Conservation (phyloP, 1,284 basidiomycete species). For the Trichosporon inkin region DNA sequence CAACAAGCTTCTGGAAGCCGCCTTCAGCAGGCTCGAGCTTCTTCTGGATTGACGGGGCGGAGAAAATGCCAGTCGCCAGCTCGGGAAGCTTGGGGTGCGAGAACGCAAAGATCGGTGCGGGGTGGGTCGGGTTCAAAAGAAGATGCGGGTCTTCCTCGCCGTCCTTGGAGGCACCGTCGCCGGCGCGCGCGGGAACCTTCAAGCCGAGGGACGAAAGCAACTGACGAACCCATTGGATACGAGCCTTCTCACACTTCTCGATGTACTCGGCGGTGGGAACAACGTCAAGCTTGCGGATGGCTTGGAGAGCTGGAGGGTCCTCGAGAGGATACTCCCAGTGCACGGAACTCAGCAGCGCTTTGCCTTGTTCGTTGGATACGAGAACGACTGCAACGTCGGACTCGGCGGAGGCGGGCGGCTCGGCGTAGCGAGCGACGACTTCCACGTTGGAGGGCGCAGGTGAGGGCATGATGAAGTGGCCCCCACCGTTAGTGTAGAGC, state of each 20-base stretch:
- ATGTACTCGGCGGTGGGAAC: constrained; percentile 31
- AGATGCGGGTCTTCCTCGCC: constrained; percentile 38
- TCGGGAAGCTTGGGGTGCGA: constrained; percentile 41
- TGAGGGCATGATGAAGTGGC: constrained; percentile 53
- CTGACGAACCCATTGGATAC: constrained; percentile 45
- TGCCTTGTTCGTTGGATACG: constrained; percentile 58
- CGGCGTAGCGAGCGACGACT: constrained; percentile 51
- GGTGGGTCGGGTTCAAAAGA: constrained; percentile 47
- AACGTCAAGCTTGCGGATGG: constrained; percentile 39
- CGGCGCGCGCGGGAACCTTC: constrained; percentile 24
- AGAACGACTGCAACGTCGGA: constrained; percentile 55
- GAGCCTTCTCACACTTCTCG: constrained; percentile 39
- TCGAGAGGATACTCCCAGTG: constrained; percentile 62
- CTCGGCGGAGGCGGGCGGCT: constrained; percentile 26
- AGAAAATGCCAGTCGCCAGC: constrained; percentile 21
- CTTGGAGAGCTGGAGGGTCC: constrained; percentile 52
- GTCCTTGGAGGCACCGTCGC: not conserved
- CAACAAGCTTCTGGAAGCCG: constrained; percentile 52
- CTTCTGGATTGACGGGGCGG: constrained; percentile 21
- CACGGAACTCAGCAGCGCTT: constrained; percentile 60
- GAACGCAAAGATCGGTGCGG: constrained; percentile 46
- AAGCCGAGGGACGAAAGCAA: constrained; percentile 38
- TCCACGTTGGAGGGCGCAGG: constrained; percentile 33
- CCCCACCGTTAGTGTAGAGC: constrained; percentile 59
- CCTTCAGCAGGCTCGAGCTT: constrained; percentile 33